Conservation (phyloP, 257 asterid genomes). For the Gentiana dahurica region DNA sequence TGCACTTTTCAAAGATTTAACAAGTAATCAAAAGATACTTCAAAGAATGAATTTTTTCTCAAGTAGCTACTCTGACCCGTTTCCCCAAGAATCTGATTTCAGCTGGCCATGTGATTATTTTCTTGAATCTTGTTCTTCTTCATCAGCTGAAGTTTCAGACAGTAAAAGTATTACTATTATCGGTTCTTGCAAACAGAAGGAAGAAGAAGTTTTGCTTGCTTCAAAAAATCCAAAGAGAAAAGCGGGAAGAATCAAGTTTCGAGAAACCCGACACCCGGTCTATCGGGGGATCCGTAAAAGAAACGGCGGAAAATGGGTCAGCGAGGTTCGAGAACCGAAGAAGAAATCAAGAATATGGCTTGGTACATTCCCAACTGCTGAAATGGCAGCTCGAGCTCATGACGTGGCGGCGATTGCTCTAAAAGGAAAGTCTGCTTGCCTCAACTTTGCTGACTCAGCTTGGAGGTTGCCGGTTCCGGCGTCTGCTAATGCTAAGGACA, state of each 20-base stretch:
- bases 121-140: slow-evolving; percentile 13
- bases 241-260: slow-evolving; percentile 51
- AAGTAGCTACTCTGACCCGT: slow-evolving; percentile 12
- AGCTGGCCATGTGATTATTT: slow-evolving; percentile 4
- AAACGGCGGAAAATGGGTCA: slow-evolving; percentile 59
- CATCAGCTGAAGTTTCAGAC: neutral
- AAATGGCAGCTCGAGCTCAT: slow-evolving; percentile 74
- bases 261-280: slow-evolving; percentile 65
- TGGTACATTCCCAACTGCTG: slow-evolving; percentile 53
- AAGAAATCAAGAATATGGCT: slow-evolving; percentile 69
- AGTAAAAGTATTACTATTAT: slow-evolving; percentile 1
- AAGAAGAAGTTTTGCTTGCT: slow-evolving; percentile 33
- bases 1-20: neutral
- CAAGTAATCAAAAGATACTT: neutral
- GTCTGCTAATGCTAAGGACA: slow-evolving; percentile 36
- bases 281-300: slow-evolving; percentile 51
- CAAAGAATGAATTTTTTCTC: slow-evolving; percentile 8
- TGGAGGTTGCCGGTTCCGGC: slow-evolving; percentile 49
- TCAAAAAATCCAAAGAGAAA: slow-evolving; percentile 49
- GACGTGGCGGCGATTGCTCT: slow-evolving; percentile 68
- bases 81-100: neutral
- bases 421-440: slow-evolving; percentile 45
- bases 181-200: slow-evolving; percentile 1
- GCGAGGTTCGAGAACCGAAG: slow-evolving; percentile 62
- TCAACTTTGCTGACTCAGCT: slow-evolving; percentile 61